Evolutionary conservation across 352 stramenopile species (phyloP), one percentile per base, ranked within the genome.

Genomic region (Globisporangium radiosum): DNA sequence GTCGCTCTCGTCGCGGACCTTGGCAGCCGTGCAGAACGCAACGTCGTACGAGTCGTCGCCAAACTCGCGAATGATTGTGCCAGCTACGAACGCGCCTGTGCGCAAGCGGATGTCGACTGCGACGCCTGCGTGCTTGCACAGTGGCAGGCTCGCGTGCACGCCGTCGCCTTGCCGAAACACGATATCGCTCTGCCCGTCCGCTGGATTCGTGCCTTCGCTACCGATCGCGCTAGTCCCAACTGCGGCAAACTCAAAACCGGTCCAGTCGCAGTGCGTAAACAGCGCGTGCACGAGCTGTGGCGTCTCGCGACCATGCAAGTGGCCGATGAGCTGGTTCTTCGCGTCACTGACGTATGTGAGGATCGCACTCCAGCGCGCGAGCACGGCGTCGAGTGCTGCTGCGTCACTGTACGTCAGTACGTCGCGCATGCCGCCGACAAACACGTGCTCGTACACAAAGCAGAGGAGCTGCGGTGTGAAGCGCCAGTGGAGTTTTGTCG

Each of bases 231-330:
- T 33, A 33, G 25, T 33, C 15, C 9, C n/a, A 3, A 71, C 17
- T 7, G 60, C 61, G 7, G 56, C 63, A 14, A 77, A 69, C 45
- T 88, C 76, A 37, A 85, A 82, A 6, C 76, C 81, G 7, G 69
- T 87, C 81, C 81, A 90, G 40, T 90, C 73, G 43, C 81, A 90
- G 38, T 84, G 69, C 2, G 67, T 76, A 37, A 87, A 82, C 6
- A 90, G 70, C 3, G 63, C 51, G 33, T 72, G 62, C 19, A 90
- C 76, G 8, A 90, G 55, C n/a, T 72, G 64, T 11, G 81, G 78
- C 1, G 78, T 90, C 33, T 87, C 69, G 19, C 76, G 71, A 11
- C 81, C 81, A 51, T 88, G 76, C 1, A 88, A 59, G 52, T 85
- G 72, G 0, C 78, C 81, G 39, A 78, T 72, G 19, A 88, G 57